Percentiles rank a stretch among this genome's conserved stretches.
These are phyloP conservation scores for Neonectria coccinea DNA, from an alignment of 2,329 filamentous ascomycete genomes.

Conservation along the genomic window DNA sequence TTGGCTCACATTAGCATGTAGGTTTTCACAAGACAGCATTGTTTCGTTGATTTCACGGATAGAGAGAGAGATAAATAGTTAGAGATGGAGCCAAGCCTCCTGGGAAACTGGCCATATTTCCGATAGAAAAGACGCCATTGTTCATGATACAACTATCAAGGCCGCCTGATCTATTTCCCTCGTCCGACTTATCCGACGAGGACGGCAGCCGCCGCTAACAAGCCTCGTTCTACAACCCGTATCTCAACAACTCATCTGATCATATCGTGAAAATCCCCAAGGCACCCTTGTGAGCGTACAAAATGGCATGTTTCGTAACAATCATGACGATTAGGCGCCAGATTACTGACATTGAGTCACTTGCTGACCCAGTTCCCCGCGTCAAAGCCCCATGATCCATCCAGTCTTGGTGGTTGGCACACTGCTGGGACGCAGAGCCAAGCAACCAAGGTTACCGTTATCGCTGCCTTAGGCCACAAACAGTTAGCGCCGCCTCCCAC, in stretches of 20 bases:
- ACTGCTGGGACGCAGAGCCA: conserved; percentile 2
- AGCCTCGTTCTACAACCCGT: conserved; percentile 24
- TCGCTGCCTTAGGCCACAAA: conserved; percentile 54
- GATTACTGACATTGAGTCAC: conserved; percentile 37
- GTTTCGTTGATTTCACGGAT: conserved; percentile 24
- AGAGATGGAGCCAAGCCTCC: conserved; percentile 19
- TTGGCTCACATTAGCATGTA: conserved; percentile 18
- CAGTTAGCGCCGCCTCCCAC: conserved; percentile 44
- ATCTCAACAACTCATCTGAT: background rate
- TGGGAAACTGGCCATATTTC: conserved; percentile 23
- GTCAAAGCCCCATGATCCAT: conserved; percentile 41
- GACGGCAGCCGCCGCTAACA: conserved; percentile 30
- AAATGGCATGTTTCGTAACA: conserved; percentile 14
- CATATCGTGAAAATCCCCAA: background rate
- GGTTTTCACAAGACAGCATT: conserved; percentile 19
- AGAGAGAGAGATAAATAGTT: conserved; percentile 18
- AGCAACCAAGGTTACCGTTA: conserved; percentile 35
- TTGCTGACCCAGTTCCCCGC: conserved; percentile 32
- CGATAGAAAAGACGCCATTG: conserved; percentile 31
- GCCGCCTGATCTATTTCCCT: conserved; percentile 20
- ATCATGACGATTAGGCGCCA: conserved; percentile 19
- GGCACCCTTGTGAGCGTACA: conserved; percentile 5
- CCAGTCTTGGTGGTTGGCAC: conserved; percentile 22
- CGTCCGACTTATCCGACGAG: conserved; percentile 32
- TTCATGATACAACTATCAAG: conserved; percentile 30